Percentiles rank a stretch among this genome's conserved stretches.
phyloP scores from a whole-genome alignment of 2,329 filamentous ascomycete genomes.

The Fusarium begoniae region DNA sequence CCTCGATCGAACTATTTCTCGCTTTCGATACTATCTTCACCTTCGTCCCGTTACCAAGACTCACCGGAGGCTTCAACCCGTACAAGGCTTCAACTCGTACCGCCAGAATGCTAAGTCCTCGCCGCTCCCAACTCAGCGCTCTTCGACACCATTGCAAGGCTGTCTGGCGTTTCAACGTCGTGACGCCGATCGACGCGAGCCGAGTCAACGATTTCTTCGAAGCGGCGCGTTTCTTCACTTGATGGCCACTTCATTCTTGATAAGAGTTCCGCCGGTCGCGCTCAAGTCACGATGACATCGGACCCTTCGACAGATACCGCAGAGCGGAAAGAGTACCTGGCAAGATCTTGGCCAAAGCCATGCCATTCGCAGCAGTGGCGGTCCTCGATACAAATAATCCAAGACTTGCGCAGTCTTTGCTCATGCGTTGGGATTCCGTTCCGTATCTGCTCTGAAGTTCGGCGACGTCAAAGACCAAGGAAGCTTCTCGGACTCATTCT shows the following conservation, averaged over 20 bases:
- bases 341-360: background rate
- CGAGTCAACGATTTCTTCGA: rapidly evolving
- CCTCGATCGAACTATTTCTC: background rate
- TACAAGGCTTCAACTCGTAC: background rate
- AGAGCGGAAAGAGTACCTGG: background rate
- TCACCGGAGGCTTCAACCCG: too few species aligned
- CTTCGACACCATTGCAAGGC: background rate
- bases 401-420: background rate
- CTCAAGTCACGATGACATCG: background rate
- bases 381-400: background rate
- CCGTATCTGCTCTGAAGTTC: background rate
- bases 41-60: rapidly evolving
- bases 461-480: background rate
- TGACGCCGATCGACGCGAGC: too few species aligned
- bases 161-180: too few species aligned
- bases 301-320: too few species aligned
- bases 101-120: background rate
- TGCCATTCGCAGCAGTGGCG: too few species aligned
- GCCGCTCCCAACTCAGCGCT: background rate
- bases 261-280: too few species aligned
- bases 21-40: too few species aligned
- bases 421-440: rapidly evolving
- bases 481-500: background rate
- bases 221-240: background rate
- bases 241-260: too few species aligned